Percentiles rank a stretch among this genome's conserved stretches.
These are phyloP conservation scores for Chionographis japonica DNA, from an alignment of 106 monocot genomes.

Conservation along the genomic window DNA sequence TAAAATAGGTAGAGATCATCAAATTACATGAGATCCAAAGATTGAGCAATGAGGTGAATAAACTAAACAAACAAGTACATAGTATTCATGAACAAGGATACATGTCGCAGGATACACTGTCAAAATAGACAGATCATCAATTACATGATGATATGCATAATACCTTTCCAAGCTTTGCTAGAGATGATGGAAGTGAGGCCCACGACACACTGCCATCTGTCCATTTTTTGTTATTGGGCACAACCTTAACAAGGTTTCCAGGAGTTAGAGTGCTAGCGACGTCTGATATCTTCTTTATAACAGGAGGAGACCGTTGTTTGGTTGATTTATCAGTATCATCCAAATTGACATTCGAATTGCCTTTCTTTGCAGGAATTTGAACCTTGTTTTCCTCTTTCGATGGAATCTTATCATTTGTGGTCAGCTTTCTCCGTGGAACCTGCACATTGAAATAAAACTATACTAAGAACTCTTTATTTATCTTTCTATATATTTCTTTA, in stretches of 20 bases:
- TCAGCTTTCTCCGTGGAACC: slow-evolving; percentile 43
- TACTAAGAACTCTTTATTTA: not conserved
- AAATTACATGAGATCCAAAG: too few relatives aligned
- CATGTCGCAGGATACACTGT: too few relatives aligned
- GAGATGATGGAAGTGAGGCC: slow-evolving; percentile 51
- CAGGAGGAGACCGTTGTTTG: slow-evolving; percentile 17
- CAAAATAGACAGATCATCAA: not conserved
- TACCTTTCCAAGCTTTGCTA: slow-evolving; percentile 84
- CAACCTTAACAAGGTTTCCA: slow-evolving; percentile 44
- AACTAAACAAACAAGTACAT: too few relatives aligned
- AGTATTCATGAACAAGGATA: too few relatives aligned
- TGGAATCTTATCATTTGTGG: slow-evolving; percentile 24
- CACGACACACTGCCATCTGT: slow-evolving; percentile 61
- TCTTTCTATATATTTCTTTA: too few relatives aligned
- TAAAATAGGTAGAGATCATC: too few relatives aligned
- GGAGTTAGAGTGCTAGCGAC: slow-evolving; percentile 20
- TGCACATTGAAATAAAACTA: slow-evolving; percentile 15
- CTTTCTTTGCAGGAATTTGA: slow-evolving; percentile 34
- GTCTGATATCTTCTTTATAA: slow-evolving; percentile 41
- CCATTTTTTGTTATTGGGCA: slow-evolving; percentile 37
- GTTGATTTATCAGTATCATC: slow-evolving; percentile 31
- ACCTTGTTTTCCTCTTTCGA: slow-evolving; percentile 37
- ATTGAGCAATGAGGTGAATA: too few relatives aligned
- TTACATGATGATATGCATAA: slow-evolving; percentile 2
- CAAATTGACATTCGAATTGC: slow-evolving; percentile 8